Evolutionary conservation across 208 protist genomes (phyloP).

Genomic region (Acanthamoeba castellanii): DNA sequence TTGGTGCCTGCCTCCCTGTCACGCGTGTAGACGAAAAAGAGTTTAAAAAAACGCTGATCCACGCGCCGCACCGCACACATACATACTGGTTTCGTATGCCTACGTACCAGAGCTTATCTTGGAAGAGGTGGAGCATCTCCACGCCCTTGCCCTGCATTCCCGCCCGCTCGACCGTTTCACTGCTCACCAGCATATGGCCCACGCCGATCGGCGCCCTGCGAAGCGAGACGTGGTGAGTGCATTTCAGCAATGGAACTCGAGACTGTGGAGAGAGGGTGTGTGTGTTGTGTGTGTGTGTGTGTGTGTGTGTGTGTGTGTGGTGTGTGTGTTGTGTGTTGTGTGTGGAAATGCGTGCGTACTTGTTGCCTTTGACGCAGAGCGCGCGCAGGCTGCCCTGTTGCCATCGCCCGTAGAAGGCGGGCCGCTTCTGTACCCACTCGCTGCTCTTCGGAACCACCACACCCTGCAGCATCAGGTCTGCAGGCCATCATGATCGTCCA

Average conservation of each 20-base stretch:
- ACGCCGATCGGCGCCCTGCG: constrained; percentile 30
- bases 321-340: no score
- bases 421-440: not conserved
- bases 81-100: not conserved
- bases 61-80: no score
- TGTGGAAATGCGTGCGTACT: not conserved
- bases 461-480: constrained; percentile 59
- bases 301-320: no score
- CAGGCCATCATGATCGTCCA: not conserved
- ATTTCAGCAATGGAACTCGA: no score
- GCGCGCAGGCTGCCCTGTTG: not conserved
- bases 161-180: not conserved
- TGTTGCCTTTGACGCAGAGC: constrained; percentile 11
- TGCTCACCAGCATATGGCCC: constrained; percentile 44
- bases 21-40: no score
- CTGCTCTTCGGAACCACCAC: constrained; percentile 30
- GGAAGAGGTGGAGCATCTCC: constrained; percentile 23
- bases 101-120: constrained; percentile 19
- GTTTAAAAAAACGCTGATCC: no score
- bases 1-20: constrained; percentile 16
- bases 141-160: constrained; percentile 30
- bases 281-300: no score
- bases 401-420: constrained; percentile 1
- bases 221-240: not conserved
- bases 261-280: not conserved